These are phyloP conservation scores for Penicillium cataractarum DNA, from an alignment of 495 filamentous ascomycete species.

Conservation along the genomic window DNA sequence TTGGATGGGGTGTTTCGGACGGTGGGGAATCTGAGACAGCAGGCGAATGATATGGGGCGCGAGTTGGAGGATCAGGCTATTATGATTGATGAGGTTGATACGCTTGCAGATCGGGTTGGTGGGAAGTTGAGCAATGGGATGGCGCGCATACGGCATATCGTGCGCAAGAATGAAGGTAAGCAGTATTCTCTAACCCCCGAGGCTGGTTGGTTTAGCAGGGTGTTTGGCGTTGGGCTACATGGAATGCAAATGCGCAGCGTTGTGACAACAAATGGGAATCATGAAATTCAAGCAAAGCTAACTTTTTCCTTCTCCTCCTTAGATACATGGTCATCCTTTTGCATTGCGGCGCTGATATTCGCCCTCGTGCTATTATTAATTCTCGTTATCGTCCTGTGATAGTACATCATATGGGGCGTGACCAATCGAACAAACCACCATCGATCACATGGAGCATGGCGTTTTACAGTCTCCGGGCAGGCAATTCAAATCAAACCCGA, in stretches of 20 bases:
- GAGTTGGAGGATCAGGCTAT: constrained; percentile 92
- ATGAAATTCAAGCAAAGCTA: constrained; percentile 28
- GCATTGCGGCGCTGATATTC: constrained; percentile 82
- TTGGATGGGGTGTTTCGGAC: constrained; percentile 91
- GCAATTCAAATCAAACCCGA: constrained; percentile 11
- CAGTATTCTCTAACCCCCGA: not conserved
- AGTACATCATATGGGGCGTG: constrained; percentile 30
- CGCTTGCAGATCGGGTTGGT: constrained; percentile 80
- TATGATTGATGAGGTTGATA: constrained; percentile 79
- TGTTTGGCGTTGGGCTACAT: not conserved
- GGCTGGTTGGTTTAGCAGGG: not conserved
- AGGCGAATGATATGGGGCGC: constrained; percentile 92
- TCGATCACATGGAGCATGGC: constrained; percentile 28
- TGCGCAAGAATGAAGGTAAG: constrained; percentile 89
- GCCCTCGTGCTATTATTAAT: constrained; percentile 84
- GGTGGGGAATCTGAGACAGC: constrained; percentile 83
- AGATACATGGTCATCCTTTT: constrained; percentile 88
- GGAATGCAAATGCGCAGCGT: not conserved
- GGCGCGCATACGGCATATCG: constrained; percentile 79
- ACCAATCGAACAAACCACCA: constrained; percentile 16
- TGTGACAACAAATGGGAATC: constrained; percentile 21
- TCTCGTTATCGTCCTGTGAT: constrained; percentile 63
- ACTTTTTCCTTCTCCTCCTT: constrained; percentile 33
- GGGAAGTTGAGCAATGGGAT: constrained; percentile 84
- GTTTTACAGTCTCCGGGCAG: constrained; percentile 16